These are phyloP conservation scores for Serendipita sp. DNA, from an alignment of 768 basidiomycete genomes.

Conservation along the genomic window DNA sequence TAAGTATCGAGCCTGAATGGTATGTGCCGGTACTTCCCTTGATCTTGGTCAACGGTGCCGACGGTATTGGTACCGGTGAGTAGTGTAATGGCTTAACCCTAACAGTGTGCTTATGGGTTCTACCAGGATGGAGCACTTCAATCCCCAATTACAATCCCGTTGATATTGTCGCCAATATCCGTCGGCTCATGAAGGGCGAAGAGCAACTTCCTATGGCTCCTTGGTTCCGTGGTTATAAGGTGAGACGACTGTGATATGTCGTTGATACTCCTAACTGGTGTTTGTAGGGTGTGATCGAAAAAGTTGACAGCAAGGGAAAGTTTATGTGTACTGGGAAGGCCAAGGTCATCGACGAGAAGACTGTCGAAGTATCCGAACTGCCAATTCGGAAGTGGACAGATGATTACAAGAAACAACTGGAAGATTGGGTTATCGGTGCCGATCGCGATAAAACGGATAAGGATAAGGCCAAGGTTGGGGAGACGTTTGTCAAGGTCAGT, in stretches of 20 bases:
- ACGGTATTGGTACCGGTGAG: constrained; percentile 90
- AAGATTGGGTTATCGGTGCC: constrained; percentile 65
- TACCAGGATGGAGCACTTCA: constrained; percentile 80
- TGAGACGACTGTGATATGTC: constrained; percentile 9
- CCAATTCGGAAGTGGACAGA: constrained; percentile 95
- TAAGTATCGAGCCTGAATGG: constrained; percentile 80
- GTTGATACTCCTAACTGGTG: neutral
- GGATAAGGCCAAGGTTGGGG: constrained; percentile 15
- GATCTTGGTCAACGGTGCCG: constrained; percentile 83
- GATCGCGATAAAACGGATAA: constrained; percentile 73
- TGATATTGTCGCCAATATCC: constrained; percentile 80
- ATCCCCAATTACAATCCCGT: constrained; percentile 85
- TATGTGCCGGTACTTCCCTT: constrained; percentile 85
- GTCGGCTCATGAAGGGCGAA: constrained; percentile 72
- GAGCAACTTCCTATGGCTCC: constrained; percentile 76
- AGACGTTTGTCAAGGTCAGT: neutral
- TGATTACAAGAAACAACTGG: constrained; percentile 80
- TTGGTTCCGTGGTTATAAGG: constrained; percentile 89
- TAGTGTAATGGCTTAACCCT: constrained; percentile 15
- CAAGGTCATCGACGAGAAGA: constrained; percentile 68
- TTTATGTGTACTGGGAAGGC: constrained; percentile 65
- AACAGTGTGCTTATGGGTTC: neutral
- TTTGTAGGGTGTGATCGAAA: constrained; percentile 66
- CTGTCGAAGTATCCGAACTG: constrained; percentile 86
- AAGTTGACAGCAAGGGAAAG: constrained; percentile 60